Evolutionary conservation across 805 yeast species (phyloP), one percentile per base, ranked within the genome.

Genomic region (Hanseniaspora osmophila): DNA sequence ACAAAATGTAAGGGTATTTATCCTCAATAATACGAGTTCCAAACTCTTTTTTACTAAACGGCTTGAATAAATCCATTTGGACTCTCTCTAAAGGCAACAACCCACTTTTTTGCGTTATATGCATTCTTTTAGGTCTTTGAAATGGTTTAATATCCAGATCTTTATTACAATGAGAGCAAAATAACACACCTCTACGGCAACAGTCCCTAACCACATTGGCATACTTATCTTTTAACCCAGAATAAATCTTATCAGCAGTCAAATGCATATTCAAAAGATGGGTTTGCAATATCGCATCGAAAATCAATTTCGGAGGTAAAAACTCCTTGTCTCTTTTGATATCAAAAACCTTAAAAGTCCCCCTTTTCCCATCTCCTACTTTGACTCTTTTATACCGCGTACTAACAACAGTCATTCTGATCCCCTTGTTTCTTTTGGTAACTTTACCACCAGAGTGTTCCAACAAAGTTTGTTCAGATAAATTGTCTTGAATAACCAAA

Each of bases 211-310:
- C 54, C 19, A 55, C 49, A 43, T 61, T 62, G 7, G 60, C 53
- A 40, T 54, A 57, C 19, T 48, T 47, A 29, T 51, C 47, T 10
- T 44, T 45, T 15, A 62, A 32, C 11, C 48, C 42, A 10, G 45
- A 45, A 41, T 54, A 52, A 6, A 59, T 42, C 12, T 44, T 44
- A 18, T 49, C 49, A 27, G 42, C 47, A 6, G 47, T 44, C 37
- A 51, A 46, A 47, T 61, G 65, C 15, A 49, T 47, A 47, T 62
- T 61, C 48, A 61, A 48, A n/a, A 62, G 37, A 46, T 62, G 66
- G 3, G 57, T 54, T 11, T 54, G 51, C 50, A 61, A 53, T 6
- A 61, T 49, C 39, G 59, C 45, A 41, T 61, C 59, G 35, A 49
- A 56, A 16, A 59, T 47, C 40, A 42, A 42, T 6, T 56, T 49